Evolutionary conservation across 805 yeast genomes (phyloP).

Genomic region (Phaffomyces antillensis): DNA sequence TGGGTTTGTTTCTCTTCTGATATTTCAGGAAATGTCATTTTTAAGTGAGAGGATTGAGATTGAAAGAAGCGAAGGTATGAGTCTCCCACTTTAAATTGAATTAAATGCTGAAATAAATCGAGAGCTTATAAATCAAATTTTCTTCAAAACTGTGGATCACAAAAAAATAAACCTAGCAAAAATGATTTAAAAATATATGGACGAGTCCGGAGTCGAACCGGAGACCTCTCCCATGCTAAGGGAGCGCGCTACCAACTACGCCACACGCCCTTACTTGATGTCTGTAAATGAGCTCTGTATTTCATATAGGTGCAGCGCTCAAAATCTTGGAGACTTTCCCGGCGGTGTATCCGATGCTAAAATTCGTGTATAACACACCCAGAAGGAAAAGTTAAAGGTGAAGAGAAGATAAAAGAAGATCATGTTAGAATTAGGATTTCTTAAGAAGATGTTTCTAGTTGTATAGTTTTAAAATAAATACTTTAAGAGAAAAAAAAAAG

Average conservation of each 20-base stretch:
- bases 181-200: slow-evolving; percentile 31
- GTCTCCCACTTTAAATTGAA: no score
- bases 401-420: no score
- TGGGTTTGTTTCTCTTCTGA: slow-evolving; percentile 21
- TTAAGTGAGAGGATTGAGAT: background rate
- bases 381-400: no score
- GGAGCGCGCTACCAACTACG: slow-evolving; percentile 81
- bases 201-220: slow-evolving; percentile 75
- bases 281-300: background rate
- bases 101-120: no score
- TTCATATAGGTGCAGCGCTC: background rate
- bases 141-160: background rate
- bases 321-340: no score
- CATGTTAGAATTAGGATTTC: no score
- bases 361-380: no score
- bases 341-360: no score
- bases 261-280: slow-evolving; percentile 52
- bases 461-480: no score
- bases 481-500: no score
- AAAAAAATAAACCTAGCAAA: background rate
- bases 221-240: slow-evolving; percentile 77
- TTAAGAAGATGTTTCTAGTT: no score
- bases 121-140: no score
- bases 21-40: slow-evolving; percentile 23
- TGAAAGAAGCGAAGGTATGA: background rate